phyloP scores from a whole-genome alignment of 2,329 filamentous ascomycete species.

The Talaromyces sp. region DNA sequence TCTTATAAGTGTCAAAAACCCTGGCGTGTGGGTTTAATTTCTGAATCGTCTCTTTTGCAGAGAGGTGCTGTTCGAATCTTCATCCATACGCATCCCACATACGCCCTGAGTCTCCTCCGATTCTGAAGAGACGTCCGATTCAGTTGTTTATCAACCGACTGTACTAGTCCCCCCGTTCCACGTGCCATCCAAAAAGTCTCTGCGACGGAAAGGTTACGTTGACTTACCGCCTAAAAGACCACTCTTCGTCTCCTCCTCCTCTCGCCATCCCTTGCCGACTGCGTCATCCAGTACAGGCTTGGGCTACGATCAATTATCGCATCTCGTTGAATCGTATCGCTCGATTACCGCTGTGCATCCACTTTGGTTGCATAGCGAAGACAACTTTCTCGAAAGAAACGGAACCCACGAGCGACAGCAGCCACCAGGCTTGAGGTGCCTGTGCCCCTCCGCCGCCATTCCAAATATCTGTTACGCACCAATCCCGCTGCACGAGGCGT shows the following conservation, averaged over 20 bases:
- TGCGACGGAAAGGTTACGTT: not conserved
- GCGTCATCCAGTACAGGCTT: constrained; percentile 5
- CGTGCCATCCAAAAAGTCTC: not conserved
- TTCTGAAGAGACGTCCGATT: not conserved
- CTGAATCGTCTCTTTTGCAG: not conserved
- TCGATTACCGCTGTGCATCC: not conserved
- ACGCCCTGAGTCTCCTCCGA: not conserved
- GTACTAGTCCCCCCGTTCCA: constrained; percentile 1
- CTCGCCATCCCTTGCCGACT: constrained; percentile 11
- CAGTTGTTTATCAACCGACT: not conserved
- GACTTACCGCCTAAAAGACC: not conserved
- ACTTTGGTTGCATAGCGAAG: constrained; percentile 5
- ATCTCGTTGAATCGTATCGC: not conserved
- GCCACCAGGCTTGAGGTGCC: not conserved
- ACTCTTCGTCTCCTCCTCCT: not conserved
- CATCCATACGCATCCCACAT: not conserved
- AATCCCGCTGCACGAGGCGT: not conserved
- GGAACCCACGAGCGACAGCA: not conserved
- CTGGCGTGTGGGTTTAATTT: not conserved
- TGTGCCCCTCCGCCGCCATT: constrained; percentile 7
- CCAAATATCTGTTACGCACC: not conserved
- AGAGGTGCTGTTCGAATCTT: not conserved
- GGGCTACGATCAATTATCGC: not conserved
- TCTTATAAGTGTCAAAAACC: not conserved
- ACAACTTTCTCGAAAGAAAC: not conserved